Percentiles rank a stretch among this genome's conserved stretches.
These are phyloP conservation scores for Pilaira anomala DNA, from an alignment of 192 early-diverging fungal genomes.

Conservation along the genomic window DNA sequence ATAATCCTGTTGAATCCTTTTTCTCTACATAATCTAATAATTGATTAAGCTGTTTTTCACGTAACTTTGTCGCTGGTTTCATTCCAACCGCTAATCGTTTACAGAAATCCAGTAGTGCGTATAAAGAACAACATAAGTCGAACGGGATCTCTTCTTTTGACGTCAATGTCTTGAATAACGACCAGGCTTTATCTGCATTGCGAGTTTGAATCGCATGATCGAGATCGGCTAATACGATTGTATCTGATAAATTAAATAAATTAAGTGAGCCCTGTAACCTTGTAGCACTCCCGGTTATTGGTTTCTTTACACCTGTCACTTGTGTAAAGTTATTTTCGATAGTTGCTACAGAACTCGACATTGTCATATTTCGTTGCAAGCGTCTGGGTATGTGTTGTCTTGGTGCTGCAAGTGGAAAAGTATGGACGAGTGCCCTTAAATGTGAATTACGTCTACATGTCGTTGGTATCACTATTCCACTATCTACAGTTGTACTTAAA, in stretches of 20 bases:
- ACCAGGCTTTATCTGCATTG: constrained; percentile 25
- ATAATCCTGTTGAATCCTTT: neutral
- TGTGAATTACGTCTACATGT: constrained; percentile 10
- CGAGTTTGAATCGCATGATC: constrained; percentile 15
- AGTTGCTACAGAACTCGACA: constrained; percentile 5
- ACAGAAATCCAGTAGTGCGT: constrained; percentile 16
- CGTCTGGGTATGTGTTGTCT: constrained; percentile 3
- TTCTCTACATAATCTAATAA: constrained; percentile 20
- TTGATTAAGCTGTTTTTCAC: constrained; percentile 22
- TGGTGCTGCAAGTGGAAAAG: constrained; percentile 3
- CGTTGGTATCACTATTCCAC: neutral
- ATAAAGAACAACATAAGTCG: constrained; percentile 12
- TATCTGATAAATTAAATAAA: constrained; percentile 11
- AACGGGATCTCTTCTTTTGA: constrained; percentile 16
- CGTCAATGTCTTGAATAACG: constrained; percentile 15
- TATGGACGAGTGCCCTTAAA: constrained; percentile 1
- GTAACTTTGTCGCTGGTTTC: neutral
- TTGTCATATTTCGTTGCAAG: neutral
- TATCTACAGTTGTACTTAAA: neutral
- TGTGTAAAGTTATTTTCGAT: neutral
- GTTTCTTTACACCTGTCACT: neutral
- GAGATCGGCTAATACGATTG: constrained; percentile 1
- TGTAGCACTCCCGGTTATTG: neutral
- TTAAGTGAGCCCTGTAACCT: neutral
- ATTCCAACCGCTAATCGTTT: neutral